Evolutionary conservation across 1,139 yeast species (phyloP).

Genomic region (Zygosaccharomyces sapae): DNA sequence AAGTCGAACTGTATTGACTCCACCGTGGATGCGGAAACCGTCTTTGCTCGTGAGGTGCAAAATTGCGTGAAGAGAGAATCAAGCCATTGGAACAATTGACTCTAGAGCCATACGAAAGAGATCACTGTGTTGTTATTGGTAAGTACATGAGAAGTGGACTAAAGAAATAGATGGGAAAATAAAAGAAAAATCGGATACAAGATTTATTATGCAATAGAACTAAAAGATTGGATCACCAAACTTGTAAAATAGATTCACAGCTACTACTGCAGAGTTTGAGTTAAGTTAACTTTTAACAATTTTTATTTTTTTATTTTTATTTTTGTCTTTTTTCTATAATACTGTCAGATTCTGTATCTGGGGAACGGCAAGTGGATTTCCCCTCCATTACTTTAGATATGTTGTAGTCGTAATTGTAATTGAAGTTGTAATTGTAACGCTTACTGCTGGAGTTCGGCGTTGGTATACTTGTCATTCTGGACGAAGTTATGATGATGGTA

Average conservation of each 20-base stretch:
- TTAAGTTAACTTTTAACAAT: neutral
- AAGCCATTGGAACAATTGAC: constrained; percentile 98
- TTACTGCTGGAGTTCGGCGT: neutral
- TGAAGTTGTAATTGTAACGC: too few species aligned
- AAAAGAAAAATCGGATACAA: neutral
- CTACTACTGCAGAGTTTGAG: constrained; percentile 1
- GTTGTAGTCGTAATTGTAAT: too few species aligned
- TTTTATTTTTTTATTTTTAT: neutral
- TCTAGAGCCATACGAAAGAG: constrained; percentile 98
- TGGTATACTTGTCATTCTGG: neutral
- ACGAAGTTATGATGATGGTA: neutral
- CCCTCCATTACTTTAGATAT: neutral
- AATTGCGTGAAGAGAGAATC: constrained; percentile 96
- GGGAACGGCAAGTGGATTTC: neutral
- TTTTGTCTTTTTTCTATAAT: neutral
- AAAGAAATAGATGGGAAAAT: constrained; percentile 26
- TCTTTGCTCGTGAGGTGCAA: constrained; percentile 98
- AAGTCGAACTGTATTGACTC: constrained; percentile 99
- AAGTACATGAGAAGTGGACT: constrained; percentile 87
- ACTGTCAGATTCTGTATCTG: neutral
- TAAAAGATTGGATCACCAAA: constrained; percentile 1
- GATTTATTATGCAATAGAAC: constrained; percentile 2
- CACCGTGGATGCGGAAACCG: constrained; percentile 98
- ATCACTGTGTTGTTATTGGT: constrained; percentile 98
- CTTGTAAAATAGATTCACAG: constrained; percentile 1